Base-by-base conservation (phyloP, 1,284 basidiomycete genomes). In the Puccinia coronata region DNA sequence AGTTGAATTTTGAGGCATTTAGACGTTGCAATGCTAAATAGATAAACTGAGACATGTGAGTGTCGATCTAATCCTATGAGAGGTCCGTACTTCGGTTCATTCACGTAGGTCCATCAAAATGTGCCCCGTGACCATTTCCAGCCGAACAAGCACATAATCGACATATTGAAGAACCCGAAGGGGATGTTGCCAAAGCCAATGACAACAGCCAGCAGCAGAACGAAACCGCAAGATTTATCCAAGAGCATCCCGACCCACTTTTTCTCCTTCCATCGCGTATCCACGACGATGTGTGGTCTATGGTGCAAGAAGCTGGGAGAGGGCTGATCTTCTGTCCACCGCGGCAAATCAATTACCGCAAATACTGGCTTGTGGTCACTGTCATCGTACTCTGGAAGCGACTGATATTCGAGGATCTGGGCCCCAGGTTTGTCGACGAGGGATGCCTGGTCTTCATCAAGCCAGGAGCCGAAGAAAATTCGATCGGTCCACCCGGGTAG, bases 401-500 rank as follows among this genome's bases (percentile, higher is more conserved):
- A 75, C 34, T 70, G 82, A 57, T 80, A 71, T 34, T 28, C 31
- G 41, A 67, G 25, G 3, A 80, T 53, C 23, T 51, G 59, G 31
- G n/a, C 31, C 55, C 18, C 20, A n/a, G 43, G 14, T 73, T 34
- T 12, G 16, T n/a, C 12, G 71, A 65, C 49, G 36, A 47, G 34
- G 51, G 43, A 47, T 47, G 43, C 12, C n/a, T 34, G 34, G 28
- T 57, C 63, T 71, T 36, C 63, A 25, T 71, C 69, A 34, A 53
- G 34, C 57, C 61, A 81, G 51, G 73, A 81, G 1, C 92, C 89
- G 86, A 95, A 97, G 83, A 99, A 88, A 69, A 99, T 91, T 61
- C 96, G 90, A 87, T 99, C 96, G 31, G 96, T 98, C 93, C 95
- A 99, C 28, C 95, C 92, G 0, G 96, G 96, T 8, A 89, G 88